Evolutionary conservation across 1,284 basidiomycete genomes (phyloP), one percentile per base, ranked within the genome.

Genomic region (Paramarasmius palmivorus): DNA sequence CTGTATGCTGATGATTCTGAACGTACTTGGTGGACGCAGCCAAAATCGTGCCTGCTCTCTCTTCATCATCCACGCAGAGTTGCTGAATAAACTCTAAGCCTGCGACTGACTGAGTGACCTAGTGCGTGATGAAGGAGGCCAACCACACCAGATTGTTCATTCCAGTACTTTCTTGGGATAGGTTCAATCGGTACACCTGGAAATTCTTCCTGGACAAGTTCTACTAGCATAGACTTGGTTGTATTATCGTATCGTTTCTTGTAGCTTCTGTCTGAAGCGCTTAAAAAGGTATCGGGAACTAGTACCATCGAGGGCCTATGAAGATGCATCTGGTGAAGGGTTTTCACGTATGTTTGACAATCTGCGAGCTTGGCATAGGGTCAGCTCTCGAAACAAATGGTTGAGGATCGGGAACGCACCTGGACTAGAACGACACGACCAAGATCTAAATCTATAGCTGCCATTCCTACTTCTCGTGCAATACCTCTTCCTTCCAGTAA

Each of bases 341-440:
- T 93, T 66, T 92, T 93, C 54, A 92, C 84, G 61, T 93, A 97
- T 17, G 91, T 91, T 54, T 88, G 81, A 59, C 86, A 88, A 63
- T 94, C 92, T 34, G 88, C 82, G 22, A 93, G 75, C 91, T 94
- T 63, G 6, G 2, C 14, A 22, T 17, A 7, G 3, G 54, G 47
- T 37, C 47, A 23, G 46, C 14, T 8, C 25, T 45, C 20, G 23
- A 34, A 20, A 10, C 9, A 34, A 10, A 48, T 19, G 32, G 4
- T 34, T 35, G 41, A 9, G 2, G 20, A 42, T 14, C 23, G 12
- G 10, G 23, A 2, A 55, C 35, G 17, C 19, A 87, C 90, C 75
- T 91, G 90, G 20, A 90, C 80, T 17, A 88, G 71, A 67, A 84
- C 77, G 25, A 89, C 88, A 53, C 81, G 77, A 10, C 91, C 92